A percentile compares a stretch with the other conserved stretches of the same genome.
Evolutionary conservation across 164 flowering plant genomes (phyloP).

Genomic region (Annona cherimola): DNA sequence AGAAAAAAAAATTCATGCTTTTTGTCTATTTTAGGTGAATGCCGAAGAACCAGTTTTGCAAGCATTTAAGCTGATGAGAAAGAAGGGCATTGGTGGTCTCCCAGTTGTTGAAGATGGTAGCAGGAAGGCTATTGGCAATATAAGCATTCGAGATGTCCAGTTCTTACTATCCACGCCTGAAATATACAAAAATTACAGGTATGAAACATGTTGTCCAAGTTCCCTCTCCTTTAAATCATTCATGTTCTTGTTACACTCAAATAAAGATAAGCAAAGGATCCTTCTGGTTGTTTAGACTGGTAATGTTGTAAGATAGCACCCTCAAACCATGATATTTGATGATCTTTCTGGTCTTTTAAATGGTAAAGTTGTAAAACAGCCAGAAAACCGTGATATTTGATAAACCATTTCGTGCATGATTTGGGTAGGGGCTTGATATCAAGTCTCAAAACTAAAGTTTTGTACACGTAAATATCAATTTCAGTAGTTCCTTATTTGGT

Average conservation of each 20-base stretch:
- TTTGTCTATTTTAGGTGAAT: slow-evolving; percentile 44
- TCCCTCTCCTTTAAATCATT: background rate
- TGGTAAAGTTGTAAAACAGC: too few relatives aligned
- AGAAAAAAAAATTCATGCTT: background rate
- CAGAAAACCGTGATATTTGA: too few relatives aligned
- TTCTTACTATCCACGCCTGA: slow-evolving; percentile 86
- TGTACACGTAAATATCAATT: too few relatives aligned
- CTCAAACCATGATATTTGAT: background rate
- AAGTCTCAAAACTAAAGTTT: too few relatives aligned
- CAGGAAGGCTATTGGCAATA: slow-evolving; percentile 67
- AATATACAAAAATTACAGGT: slow-evolving; percentile 89
- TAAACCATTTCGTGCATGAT: too few relatives aligned
- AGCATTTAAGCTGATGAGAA: slow-evolving; percentile 86
- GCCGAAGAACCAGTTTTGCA: slow-evolving; percentile 90
- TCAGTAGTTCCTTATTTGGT: too few relatives aligned
- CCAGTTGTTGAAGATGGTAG: slow-evolving; percentile 71
- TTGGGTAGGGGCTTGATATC: too few relatives aligned
- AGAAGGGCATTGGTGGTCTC: slow-evolving; percentile 72
- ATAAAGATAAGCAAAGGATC: background rate
- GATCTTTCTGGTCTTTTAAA: background rate
- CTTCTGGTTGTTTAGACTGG: background rate
- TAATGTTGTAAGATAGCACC: background rate
- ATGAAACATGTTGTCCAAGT: background rate
- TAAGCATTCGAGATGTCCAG: slow-evolving; percentile 84
- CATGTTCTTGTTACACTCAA: background rate